Base-by-base conservation (phyloP, 192 early-diverging fungal genomes). In the Entomortierella parvispora region DNA sequence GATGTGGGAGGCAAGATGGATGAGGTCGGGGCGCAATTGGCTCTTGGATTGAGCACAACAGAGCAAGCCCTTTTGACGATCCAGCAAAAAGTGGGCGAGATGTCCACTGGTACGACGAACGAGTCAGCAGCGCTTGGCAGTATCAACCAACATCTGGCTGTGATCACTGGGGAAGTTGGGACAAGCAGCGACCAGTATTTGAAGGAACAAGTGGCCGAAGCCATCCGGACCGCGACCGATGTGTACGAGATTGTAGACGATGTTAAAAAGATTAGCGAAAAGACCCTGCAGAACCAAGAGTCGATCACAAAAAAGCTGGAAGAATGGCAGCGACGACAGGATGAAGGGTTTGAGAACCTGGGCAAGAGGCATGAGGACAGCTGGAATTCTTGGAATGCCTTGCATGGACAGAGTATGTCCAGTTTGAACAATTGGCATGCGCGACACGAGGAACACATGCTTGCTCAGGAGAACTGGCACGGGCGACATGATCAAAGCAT, bases 261-360 rank as follows among this genome's bases (percentile, higher is more conserved):
- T 47, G 52, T 70, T 15, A 70, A 51, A 22, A 57, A 29, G 28
- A 67, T 51, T 29, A 29, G 48, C n/a, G 37, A 62, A 7, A 7
- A 11, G 12, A 37, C 58, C 1, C 31, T 65, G 3, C 2, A 51
- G 0, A 44, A 57, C 4, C 59, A 67, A 11, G 59, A 62, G n/a
- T 58, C 23, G 5, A 57, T 54, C 2, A 29, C 25, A n/a, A 56
- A 31, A 12, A 53, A 33, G 2, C 31, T 75, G 22, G 51, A 62
- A 1, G 58, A 47, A 4, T 54, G 65, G 25, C 58, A 68, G 4
- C 58, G 3, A 42, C 50, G 43, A 20, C 63, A 67, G 1, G 58
- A 48, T 14, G 63, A 65, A 3, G 20, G 43, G 8, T 54, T 58
- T 33, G 40, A 68, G 28, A 25, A 32, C 2, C 52, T 46, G 34